Evolutionary conservation across 306 rosid genomes (phyloP), one percentile per base, ranked within the genome.

Genomic region (Cucurbita argyrosperma): DNA sequence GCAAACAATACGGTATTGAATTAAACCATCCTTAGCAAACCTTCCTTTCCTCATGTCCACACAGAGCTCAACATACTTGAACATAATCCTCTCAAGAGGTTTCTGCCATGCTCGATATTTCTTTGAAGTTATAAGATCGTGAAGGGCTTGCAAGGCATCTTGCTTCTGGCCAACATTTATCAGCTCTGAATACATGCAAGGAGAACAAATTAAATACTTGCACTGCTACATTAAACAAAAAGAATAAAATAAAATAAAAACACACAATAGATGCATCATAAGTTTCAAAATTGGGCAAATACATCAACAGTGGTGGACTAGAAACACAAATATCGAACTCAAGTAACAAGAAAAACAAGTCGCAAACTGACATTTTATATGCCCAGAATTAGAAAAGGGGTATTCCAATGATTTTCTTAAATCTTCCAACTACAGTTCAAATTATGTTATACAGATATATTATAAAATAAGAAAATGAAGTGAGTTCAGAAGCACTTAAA

Each of bases 131-230:
- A 95, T 91, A 2, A 95, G 97, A 69, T 86, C 89, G 19, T 95
- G 99, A 38, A 95, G 97, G 0, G 96, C 86, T 79, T 95, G 96
- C 82, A 95, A 71, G 1, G 99, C 99, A 76, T 89, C 96, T 77
- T 91, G 97, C 85, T 89, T 95, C 86, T 95, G 99, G 70, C 99
- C 99, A 4, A 95, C 96, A 80, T 88, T 88, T 64, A 95, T 91
- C 72, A 95, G 80, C 68, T 95, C 99, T 95, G 96, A 55, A 56
- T 13, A 47, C 54, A 72, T 47, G 7, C 26, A 70, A 50, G 30
- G 14, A 50, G 59, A 21, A 47, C 7, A 50, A 70, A 50, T 15
- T 70, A 7, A 70, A 70, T 70, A 16, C 46, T 50, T 14, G 16
- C 11, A 9, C 16, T 0, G 15, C 6, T 14, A 19, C 8, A 26